These are phyloP conservation scores for Fusarium sp. DNA, from an alignment of 2,329 filamentous ascomycete species.

Conservation along the genomic window DNA sequence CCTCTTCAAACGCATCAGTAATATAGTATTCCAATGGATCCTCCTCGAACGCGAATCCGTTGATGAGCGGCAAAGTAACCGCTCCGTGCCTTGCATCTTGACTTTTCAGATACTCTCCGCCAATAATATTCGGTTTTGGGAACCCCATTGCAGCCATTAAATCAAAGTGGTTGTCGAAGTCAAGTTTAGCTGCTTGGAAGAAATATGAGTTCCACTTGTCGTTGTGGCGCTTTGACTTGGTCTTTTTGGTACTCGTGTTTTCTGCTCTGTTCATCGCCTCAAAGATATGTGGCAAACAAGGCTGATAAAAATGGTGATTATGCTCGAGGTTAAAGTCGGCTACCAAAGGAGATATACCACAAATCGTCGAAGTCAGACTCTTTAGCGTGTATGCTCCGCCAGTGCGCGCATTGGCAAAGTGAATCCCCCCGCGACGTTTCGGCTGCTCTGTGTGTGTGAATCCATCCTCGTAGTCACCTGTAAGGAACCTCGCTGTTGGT, in stretches of 20 bases:
- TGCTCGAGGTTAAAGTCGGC: conserved; percentile 59
- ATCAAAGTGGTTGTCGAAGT: conserved; percentile 52
- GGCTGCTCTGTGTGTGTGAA: conserved; percentile 44
- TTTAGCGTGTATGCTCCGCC: conserved; percentile 60
- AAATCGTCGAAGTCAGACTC: conserved; percentile 57
- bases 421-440: conserved; percentile 56
- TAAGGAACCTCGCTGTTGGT: conserved; percentile 52
- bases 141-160: conserved; percentile 53
- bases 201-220: conserved; percentile 52
- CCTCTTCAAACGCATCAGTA: conserved; percentile 49
- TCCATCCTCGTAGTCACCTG: conserved; percentile 54
- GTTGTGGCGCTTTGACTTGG: neutral
- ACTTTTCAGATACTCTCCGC: conserved; percentile 50
- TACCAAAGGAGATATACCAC: conserved; percentile 57
- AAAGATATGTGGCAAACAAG: conserved; percentile 58
- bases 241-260: neutral
- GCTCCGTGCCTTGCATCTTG: conserved; percentile 49
- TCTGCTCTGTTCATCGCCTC: conserved; percentile 51
- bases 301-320: conserved; percentile 58
- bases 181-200: conserved; percentile 52
- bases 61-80: conserved; percentile 49
- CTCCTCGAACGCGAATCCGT: conserved; percentile 54
- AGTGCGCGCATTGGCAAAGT: conserved; percentile 57
- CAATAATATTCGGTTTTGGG: conserved; percentile 43
- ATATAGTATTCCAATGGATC: conserved; percentile 51